Conservation (phyloP, 108 stramenopile species). For the Hondaea fermentalgiana region DNA sequence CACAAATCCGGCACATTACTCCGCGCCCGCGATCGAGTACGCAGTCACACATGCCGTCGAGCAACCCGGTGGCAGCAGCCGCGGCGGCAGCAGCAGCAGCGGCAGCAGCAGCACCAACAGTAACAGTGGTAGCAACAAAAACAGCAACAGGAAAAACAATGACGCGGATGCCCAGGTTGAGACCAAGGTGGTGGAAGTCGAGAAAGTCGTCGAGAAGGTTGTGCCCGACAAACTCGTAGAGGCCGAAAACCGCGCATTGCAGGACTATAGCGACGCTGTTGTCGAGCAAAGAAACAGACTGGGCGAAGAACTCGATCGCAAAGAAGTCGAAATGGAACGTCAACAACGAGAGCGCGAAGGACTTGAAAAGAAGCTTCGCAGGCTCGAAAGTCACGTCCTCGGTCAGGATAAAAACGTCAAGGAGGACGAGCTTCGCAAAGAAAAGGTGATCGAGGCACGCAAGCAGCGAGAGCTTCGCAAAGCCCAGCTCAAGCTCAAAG, state of each 20-base stretch:
- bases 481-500: background rate
- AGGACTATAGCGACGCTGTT: constrained; percentile 21
- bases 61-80: too few species aligned
- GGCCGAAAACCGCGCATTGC: constrained; percentile 17
- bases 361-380: constrained; percentile 14
- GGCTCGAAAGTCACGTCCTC: constrained; percentile 23
- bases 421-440: constrained; percentile 18
- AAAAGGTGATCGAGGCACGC: background rate
- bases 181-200: background rate
- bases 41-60: background rate
- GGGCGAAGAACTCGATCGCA: constrained; percentile 26
- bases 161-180: background rate
- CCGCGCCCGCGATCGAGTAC: background rate
- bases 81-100: too few species aligned
- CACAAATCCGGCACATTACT: background rate
- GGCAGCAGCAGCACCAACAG: background rate
- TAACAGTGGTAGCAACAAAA: background rate
- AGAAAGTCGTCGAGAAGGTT: background rate
- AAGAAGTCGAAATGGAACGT: constrained; percentile 27
- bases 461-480: background rate
- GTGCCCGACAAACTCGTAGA: constrained; percentile 7
- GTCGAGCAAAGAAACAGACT: constrained; percentile 40
- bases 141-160: background rate
- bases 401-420: constrained; percentile 29
- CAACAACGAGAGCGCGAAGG: constrained; percentile 16